Base-by-base conservation (phyloP, 768 basidiomycete species). In the Pulveroboletus ravenelii region DNA sequence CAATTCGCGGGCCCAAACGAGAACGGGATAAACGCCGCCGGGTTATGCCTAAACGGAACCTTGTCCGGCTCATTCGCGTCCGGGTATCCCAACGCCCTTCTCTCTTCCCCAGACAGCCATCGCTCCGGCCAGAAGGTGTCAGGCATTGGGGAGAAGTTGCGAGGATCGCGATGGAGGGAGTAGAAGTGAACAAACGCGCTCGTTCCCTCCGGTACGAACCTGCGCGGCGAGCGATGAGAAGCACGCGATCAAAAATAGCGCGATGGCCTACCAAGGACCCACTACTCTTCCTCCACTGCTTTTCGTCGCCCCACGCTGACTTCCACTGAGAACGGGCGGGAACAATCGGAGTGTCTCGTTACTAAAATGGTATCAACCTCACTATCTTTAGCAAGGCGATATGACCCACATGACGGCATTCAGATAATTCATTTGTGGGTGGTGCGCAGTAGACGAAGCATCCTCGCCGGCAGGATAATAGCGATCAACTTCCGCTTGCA, bases 311-410 rank as follows among this genome's bases (percentile, higher is more conserved):
- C 66, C 66, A 30, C 80, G 74, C 51, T 76, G 76, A 40, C 71
- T 70, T 29, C 77, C 76, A 44, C 72, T 74, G 32, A 78, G 70
- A 30, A 81, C 63, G 10, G 80, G 72, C 12, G 79, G 77, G 50
- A 71, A 72, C 17, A 81, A 64, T 35, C 79, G 72, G 27, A 81
- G 63, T 1, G 71, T 63, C 52, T 81, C 80, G 36, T 79, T 78
- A 53, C 79, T 80, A 51, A 38, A 42, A 41, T 13, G 43, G 58
- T 17, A 55, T 52, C 52, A 10, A 43, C 25, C 46, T 58, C 40
- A 60, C 40, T 36, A 18, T 52, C 40, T 38, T 41, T 41, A 36
- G 32, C n/a, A 8, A 45, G 25, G 44, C 10, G 36, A 42, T 34
- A 43, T 20, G 13, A 41, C 67, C 17, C 44, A 69, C 67, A 70